These are phyloP conservation scores for Talaromyces trachyspermus DNA, from an alignment of 495 filamentous ascomycete genomes.

Conservation along the genomic window DNA sequence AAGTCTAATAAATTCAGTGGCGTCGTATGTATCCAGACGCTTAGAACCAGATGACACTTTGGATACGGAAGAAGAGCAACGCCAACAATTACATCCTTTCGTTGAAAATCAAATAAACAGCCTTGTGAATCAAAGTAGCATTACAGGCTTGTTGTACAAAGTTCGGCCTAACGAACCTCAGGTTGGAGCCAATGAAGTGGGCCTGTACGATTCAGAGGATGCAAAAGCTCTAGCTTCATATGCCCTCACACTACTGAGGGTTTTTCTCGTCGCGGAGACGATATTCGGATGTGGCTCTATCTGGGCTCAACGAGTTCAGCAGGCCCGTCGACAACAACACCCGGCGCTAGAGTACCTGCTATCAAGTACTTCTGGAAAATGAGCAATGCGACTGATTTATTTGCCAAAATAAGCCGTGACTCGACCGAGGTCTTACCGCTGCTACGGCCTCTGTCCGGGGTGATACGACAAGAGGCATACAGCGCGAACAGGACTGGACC, in stretches of 20 bases:
- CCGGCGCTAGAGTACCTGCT: constrained; percentile 50
- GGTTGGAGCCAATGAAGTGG: constrained; percentile 14
- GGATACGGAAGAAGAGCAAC: constrained; percentile 9
- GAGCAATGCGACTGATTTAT: constrained; percentile 58
- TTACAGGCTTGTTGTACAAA: constrained; percentile 50
- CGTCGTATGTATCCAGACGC: constrained; percentile 47
- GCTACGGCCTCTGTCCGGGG: constrained; percentile 33
- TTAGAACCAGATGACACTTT: constrained; percentile 38
- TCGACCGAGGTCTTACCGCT: constrained; percentile 48
- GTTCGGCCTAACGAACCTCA: constrained; percentile 24
- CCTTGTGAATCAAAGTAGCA: constrained; percentile 58
- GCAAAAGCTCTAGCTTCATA: constrained; percentile 77
- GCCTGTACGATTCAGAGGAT: constrained; percentile 42
- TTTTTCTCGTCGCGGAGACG: constrained; percentile 75
- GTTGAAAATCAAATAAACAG: constrained; percentile 52
- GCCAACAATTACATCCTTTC: constrained; percentile 43
- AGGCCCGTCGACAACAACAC: constrained; percentile 25
- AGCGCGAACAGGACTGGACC: constrained; percentile 70
- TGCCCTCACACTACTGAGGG: constrained; percentile 74
- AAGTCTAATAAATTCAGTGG: constrained; percentile 52
- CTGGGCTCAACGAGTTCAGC: constrained; percentile 58
- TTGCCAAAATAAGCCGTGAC: constrained; percentile 54
- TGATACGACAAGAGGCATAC: constrained; percentile 15
- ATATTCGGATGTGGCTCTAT: constrained; percentile 94
- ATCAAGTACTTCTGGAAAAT: constrained; percentile 88